A percentile compares a stretch with the other conserved stretches of the same genome.
phyloP scores from a whole-genome alignment of 2,329 filamentous ascomycete genomes.

The Zymoseptoria pseudotritici region DNA sequence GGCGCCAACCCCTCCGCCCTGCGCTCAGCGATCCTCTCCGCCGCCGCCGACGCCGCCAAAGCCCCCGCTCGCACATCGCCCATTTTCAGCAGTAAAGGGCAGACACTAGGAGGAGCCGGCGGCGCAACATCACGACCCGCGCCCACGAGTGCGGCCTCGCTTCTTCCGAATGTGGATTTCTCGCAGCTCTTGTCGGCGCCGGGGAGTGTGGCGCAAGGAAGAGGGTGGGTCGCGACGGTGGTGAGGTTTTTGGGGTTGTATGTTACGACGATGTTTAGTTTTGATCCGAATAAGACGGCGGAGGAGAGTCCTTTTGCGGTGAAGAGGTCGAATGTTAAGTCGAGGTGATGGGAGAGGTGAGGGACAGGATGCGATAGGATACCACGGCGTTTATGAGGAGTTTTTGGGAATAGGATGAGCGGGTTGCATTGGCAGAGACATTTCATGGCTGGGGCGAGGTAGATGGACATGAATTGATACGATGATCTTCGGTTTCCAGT shows the following conservation, averaged over 20 bases:
- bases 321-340: slow-evolving; percentile 18
- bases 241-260: slow-evolving; percentile 43
- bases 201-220: slow-evolving; percentile 24
- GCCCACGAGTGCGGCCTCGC: background rate
- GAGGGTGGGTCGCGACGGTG: slow-evolving; percentile 33
- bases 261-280: slow-evolving; percentile 38
- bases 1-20: slow-evolving; percentile 44
- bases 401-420: background rate
- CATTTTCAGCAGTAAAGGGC: slow-evolving; percentile 36
- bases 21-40: slow-evolving; percentile 40
- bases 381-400: slow-evolving; percentile 3
- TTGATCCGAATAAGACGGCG: slow-evolving; percentile 38
- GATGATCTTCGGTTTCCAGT: background rate
- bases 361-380: slow-evolving; percentile 1
- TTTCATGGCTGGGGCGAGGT: background rate
- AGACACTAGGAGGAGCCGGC: slow-evolving; percentile 33
- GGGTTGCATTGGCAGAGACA: background rate
- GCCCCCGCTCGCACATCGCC: slow-evolving; percentile 29
- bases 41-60: slow-evolving; percentile 33
- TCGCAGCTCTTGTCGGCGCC: slow-evolving; percentile 22
- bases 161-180: slow-evolving; percentile 14
- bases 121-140: background rate
- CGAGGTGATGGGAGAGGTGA: slow-evolving; percentile 5
- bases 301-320: slow-evolving; percentile 39
- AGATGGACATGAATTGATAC: background rate